Conservation (phyloP, 1,284 basidiomycete species). For the Ustilago shanxiensis region DNA sequence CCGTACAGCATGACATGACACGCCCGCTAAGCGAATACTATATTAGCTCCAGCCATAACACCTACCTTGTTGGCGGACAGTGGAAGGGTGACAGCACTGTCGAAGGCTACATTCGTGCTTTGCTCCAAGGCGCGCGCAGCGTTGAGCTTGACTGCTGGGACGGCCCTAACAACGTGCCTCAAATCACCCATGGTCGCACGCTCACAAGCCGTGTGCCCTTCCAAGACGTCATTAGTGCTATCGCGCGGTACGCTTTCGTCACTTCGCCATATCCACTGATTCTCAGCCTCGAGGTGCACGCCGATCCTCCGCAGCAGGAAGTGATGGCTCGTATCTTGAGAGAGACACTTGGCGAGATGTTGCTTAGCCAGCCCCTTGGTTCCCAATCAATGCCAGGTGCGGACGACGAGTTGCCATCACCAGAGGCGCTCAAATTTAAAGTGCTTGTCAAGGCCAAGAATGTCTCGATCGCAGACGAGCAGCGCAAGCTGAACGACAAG, state of each 20-base stretch:
- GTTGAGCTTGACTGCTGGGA: constrained; percentile 91
- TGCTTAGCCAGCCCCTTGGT: constrained; percentile 70
- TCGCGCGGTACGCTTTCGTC: constrained; percentile 92
- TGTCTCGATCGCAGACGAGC: constrained; percentile 27
- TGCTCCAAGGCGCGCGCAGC: constrained; percentile 89
- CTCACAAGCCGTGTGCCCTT: constrained; percentile 88
- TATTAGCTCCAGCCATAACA: constrained; percentile 95
- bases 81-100: constrained; percentile 92
- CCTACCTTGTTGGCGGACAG: constrained; percentile 94
- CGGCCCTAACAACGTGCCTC: constrained; percentile 75
- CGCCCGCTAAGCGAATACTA: constrained; percentile 88
- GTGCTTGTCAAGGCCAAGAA: constrained; percentile 81
- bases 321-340: constrained; percentile 83
- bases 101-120: constrained; percentile 93
- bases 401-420: constrained; percentile 79
- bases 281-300: constrained; percentile 94
- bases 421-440: constrained; percentile 83
- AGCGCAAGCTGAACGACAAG: constrained; percentile 15
- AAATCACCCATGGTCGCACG: constrained; percentile 87
- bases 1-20: constrained; percentile 74
- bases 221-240: constrained; percentile 86
- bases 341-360: constrained; percentile 81
- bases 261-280: constrained; percentile 94
- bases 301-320: constrained; percentile 84
- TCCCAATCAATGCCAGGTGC: constrained; percentile 71